Percentiles rank a stretch among this genome's conserved stretches.
phyloP scores from a whole-genome alignment of 192 early-diverging fungal genomes.

The Coemansia sp. region DNA sequence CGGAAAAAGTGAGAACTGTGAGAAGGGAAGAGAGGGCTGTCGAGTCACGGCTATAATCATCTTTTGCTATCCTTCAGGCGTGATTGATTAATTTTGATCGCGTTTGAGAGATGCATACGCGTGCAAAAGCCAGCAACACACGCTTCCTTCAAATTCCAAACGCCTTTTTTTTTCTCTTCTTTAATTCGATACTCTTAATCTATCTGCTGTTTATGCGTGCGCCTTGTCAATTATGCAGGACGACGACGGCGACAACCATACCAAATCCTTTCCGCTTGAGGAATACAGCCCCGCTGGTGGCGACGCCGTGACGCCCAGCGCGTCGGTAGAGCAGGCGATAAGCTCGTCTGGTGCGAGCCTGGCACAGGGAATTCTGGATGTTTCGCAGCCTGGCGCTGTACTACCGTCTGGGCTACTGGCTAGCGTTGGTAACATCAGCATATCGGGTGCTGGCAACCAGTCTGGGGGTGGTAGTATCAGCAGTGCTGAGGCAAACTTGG shows the following conservation, averaged over 20 bases:
- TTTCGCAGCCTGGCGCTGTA: not conserved
- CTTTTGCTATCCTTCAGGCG: not conserved
- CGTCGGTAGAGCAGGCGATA: not conserved
- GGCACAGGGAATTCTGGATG: not conserved
- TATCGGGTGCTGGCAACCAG: conserved; percentile 9
- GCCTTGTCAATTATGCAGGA: conserved; percentile 4
- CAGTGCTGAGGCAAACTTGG: conserved; percentile 19
- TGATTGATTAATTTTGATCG: not conserved
- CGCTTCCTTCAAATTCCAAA: not conserved
- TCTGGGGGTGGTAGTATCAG: not conserved
- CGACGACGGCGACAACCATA: not conserved
- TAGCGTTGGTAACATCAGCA: conserved; percentile 23
- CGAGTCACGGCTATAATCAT: not conserved
- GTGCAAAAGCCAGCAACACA: not conserved
- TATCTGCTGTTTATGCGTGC: not conserved
- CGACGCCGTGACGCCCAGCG: not conserved
- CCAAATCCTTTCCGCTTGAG: not conserved
- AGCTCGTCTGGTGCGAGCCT: not conserved
- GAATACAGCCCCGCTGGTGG: conserved; percentile 1
- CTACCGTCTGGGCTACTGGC: conserved; percentile 18
- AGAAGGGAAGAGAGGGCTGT: not conserved
- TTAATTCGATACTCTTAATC: not conserved
- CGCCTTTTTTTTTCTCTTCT: not conserved
- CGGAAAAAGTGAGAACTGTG: not conserved
- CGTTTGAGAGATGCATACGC: not conserved